These are phyloP conservation scores for Aspergillus sergii DNA, from an alignment of 2,329 filamentous ascomycete species.

Conservation along the genomic window DNA sequence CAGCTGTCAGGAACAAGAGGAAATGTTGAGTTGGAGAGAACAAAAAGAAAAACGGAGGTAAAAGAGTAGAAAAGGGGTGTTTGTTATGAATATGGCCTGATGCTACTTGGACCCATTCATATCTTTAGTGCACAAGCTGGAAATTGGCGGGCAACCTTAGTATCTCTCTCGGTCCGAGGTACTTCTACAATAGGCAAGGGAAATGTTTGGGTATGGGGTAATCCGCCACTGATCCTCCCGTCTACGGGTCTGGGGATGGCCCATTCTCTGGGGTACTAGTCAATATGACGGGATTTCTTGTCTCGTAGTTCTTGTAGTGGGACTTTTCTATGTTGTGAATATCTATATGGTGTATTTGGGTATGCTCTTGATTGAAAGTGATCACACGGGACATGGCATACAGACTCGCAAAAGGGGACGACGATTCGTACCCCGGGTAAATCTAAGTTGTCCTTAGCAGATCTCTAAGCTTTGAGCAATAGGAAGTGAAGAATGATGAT, in stretches of 20 bases:
- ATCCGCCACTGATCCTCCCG: conserved; percentile 3
- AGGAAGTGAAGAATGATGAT: background rate
- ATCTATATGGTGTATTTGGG: background rate
- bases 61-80: background rate
- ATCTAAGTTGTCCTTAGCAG: background rate
- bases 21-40: background rate
- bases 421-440: background rate
- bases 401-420: too few relatives aligned
- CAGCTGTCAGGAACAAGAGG: background rate
- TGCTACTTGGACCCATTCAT: background rate
- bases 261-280: background rate
- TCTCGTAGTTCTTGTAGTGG: background rate
- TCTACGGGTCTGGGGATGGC: conserved; percentile 1
- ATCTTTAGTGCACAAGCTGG: background rate
- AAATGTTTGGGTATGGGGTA: conserved; percentile 1
- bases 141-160: background rate
- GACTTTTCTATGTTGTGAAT: too few relatives aligned
- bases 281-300: background rate
- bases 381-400: background rate
- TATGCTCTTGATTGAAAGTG: background rate
- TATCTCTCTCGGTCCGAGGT: conserved; percentile 17
- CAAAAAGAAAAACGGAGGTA: background rate
- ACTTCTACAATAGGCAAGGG: conserved; percentile 8
- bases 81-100: background rate
- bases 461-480: background rate